Evolutionary conservation across 352 stramenopile species (phyloP), one percentile per base, ranked within the genome.

Genomic region (Globisporangium echinulatum): DNA sequence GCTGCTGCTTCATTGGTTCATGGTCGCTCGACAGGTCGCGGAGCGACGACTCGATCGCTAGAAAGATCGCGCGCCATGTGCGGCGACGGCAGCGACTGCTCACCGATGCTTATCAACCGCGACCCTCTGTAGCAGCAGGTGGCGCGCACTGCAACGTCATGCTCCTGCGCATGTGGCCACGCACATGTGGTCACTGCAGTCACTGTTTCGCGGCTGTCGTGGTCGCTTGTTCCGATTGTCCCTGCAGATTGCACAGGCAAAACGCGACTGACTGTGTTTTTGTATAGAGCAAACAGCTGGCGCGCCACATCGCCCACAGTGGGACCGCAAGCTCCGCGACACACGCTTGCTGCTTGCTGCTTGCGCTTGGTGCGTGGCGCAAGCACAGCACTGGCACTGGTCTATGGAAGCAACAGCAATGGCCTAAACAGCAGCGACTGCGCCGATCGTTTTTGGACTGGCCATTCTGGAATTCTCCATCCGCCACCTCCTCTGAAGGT

Each of bases 391-490:
- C 43, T 33, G 2, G 25, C 25, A 33, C 25, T 33, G 25, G 25
- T 33, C 25, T 33, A 1, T 33, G 25, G 25, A 33, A 33, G 25
- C 25, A 33, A 2, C 25, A 33, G 25, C 25, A 33, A 33, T 33
- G 25, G 25, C 25, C 25, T 33, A 33, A 33, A 33, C 25, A 33
- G 25, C 25, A 33, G 25, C 25, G 25, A 25, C 25, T 25, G 25
- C 25, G 25, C 25, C 25, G 25, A 33, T 33, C 25, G 25, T 33
- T 33, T 33, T 33, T 33, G 25, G 25, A 33, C 25, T 33, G 8
- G n/a, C 13, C 54, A 59, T 59, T 59, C 10, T 15, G 43, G 33
- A 43, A 52, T 59, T 17, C 54, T 42, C 44, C 44, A 59, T 59
- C 37, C 33, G 7, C 44, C 9, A 0, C 54, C 25, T 33, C 25